Evolutionary conservation across 805 yeast genomes (phyloP), one percentile per base, ranked within the genome.

Genomic region (Pichia exigua): DNA sequence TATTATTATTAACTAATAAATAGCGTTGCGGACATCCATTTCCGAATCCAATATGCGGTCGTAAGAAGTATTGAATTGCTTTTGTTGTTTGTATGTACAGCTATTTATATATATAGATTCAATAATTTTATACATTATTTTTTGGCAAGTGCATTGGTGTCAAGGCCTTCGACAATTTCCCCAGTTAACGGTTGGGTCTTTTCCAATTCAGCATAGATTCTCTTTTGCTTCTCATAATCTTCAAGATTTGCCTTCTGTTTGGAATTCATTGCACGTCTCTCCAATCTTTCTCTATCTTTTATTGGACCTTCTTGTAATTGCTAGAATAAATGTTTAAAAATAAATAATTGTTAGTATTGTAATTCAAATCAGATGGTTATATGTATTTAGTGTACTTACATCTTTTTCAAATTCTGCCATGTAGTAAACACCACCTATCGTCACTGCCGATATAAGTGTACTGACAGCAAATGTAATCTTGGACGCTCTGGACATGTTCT

Each of bases 221-320:
- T 75, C 59, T 76, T 76, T 62, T 87, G 94, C 47, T 77, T 73
- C 53, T 75, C 78, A 62, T 85, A 89, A 56, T 87, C 95, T 45
- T 72, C 66, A 52, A 80, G 73, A 65, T 87, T 87, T 42, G 77
- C 82, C 59, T 67, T 68, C 55, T 73, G 74, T 57, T 73, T 75
- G 8, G 61, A 56, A 52, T 59, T 53, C 58, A 65, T 56, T 51
- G 66, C 58, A 51, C 73, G 65, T 61, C 77, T 77, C 44, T 74
- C 74, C 54, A 84, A 65, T 52, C 95, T 71, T 54, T 73, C 79
- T 2, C 90, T 89, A 64, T 88, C 96, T 60, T 86, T 86, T 60
- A 86, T 79, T 5, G 96, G 96, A 1, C 96, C 96, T 59, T 79
- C 87, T 61, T 85, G 83, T 45, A 87, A 71, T 2, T 85, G 83